phyloP scores from a whole-genome alignment of 805 yeast species.

The Suhomyces sp. region DNA sequence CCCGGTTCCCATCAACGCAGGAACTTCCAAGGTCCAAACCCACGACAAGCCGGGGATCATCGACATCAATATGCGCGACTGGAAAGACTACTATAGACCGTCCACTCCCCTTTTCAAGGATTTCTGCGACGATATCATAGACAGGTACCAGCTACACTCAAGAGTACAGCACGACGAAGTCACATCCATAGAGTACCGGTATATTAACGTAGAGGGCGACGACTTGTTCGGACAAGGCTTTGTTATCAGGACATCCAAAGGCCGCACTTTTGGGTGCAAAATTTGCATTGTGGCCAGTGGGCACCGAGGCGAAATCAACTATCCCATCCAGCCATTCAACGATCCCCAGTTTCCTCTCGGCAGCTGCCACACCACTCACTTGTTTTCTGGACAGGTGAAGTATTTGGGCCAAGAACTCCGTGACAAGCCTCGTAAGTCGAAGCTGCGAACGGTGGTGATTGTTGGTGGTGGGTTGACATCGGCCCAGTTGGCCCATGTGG shows the following conservation, averaged over 20 bases:
- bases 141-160: slow-evolving; percentile 28
- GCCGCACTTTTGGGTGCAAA: slow-evolving; percentile 31
- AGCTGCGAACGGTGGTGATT: slow-evolving; percentile 22
- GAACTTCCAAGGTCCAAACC: slow-evolving; percentile 2
- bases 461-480: slow-evolving; percentile 49
- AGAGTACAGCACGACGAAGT: slow-evolving; percentile 34
- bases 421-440: slow-evolving; percentile 7
- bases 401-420: slow-evolving; percentile 19
- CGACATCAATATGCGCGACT: slow-evolving; percentile 43
- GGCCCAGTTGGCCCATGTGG: slow-evolving; percentile 43
- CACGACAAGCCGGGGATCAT: slow-evolving; percentile 35
- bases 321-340: slow-evolving; percentile 23
- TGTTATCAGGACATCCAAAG: slow-evolving; percentile 26
- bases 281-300: slow-evolving; percentile 35
- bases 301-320: slow-evolving; percentile 33
- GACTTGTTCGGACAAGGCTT: slow-evolving; percentile 30
- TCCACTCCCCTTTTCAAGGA: slow-evolving; percentile 38
- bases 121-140: slow-evolving; percentile 33
- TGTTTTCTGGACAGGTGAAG: slow-evolving; percentile 22
- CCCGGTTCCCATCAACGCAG: slow-evolving; percentile 16
- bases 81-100: slow-evolving; percentile 45
- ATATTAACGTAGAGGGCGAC: slow-evolving; percentile 19
- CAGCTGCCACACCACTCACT: slow-evolving; percentile 37
- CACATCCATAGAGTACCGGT: slow-evolving; percentile 26
- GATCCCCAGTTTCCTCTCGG: slow-evolving; percentile 17